Percentiles rank a stretch among this genome's conserved stretches.
phyloP scores from a whole-genome alignment of 73 alveolate genomes.

The Blepharisma japonicum region DNA sequence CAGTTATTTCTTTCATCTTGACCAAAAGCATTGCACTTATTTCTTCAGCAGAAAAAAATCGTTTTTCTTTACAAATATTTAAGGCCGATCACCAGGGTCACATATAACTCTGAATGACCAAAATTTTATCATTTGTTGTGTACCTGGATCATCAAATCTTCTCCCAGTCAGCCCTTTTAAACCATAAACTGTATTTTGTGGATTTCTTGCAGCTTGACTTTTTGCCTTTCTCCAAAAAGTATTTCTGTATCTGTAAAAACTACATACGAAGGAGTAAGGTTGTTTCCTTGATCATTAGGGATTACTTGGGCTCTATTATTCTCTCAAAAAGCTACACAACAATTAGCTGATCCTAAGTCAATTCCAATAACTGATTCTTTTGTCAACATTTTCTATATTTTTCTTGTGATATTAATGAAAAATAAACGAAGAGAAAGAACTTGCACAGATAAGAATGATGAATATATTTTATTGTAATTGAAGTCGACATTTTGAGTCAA shows the following conservation, averaged over 20 bases:
- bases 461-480: too few relatives aligned
- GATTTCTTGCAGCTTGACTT: conserved; percentile 86
- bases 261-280: conserved; percentile 93
- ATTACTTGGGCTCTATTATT: conserved; percentile 93
- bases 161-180: conserved; percentile 80
- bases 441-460: too few relatives aligned
- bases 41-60: conserved; percentile 73
- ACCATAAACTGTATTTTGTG: conserved; percentile 68
- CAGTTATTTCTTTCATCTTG: conserved; percentile 60
- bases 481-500: too few relatives aligned
- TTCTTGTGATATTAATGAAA: too few relatives aligned
- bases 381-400: too few relatives aligned
- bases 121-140: conserved; percentile 70
- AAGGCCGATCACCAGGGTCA: conserved; percentile 70
- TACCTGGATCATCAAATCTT: conserved; percentile 64
- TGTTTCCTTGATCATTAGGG: conserved; percentile 93
- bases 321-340: conserved; percentile 89
- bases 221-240: conserved; percentile 92
- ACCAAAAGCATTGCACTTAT: conserved; percentile 68
- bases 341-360: conserved; percentile 10
- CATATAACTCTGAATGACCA: conserved; percentile 76
- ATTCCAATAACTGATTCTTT: too few relatives aligned
- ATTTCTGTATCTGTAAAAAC: conserved; percentile 91
- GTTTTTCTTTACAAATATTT: conserved; percentile 65
- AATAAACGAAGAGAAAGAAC: too few relatives aligned